Base-by-base conservation (phyloP, 164 flowering plant species). In the Houttuynia cordata region DNA sequence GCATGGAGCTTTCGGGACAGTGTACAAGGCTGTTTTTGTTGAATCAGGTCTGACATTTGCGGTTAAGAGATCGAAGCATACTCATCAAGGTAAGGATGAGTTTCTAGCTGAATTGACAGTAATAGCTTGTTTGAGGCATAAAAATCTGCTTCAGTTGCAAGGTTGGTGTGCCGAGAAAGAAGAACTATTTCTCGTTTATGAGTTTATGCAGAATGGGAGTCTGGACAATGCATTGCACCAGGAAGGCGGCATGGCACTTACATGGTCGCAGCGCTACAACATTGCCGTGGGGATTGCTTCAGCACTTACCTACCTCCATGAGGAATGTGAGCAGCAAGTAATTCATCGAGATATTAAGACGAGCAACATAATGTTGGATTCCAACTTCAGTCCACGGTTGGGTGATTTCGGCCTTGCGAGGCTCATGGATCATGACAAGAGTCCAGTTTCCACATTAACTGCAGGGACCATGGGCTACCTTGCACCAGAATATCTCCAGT, bases 381-480 rank as follows among this genome's bases (percentile, higher is more conserved):
- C 56, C 4, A 74, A 70, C 64, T 87, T 78, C 73, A 87, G 80
- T 61, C 77, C 95, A 0, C 76, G 95, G 76, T 74, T 92, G 37
- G 96, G 95, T 0, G 96, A 88, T 76, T 92, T 92, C 22, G 96
- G 98, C 17, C 65, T 88, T 63, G 98, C 98, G 17, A 84, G 86
- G 80, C 83, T 89, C 8, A 85, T 74, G 86, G 96, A 92, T 20
- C 96, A 92, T 57, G 91, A 81, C 53, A 87, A 81, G 79, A 92
- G 95, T 62, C 98, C 96, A 0, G 87, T 85, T 24, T 87, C 95
- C 5, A 92, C 96, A 12, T 74, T 88, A 0, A 92, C 98, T 0
- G 98, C 96, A 7, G 98, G 96, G 34, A 89, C 98, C 1, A 89
- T 89, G 96, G 98, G 98, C 4, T 92, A 89, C 71, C 78, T 89